Percentiles rank a stretch among this genome's conserved stretches.
These are phyloP conservation scores for Malus asiatica DNA, from an alignment of 306 rosid genomes.

Conservation along the genomic window DNA sequence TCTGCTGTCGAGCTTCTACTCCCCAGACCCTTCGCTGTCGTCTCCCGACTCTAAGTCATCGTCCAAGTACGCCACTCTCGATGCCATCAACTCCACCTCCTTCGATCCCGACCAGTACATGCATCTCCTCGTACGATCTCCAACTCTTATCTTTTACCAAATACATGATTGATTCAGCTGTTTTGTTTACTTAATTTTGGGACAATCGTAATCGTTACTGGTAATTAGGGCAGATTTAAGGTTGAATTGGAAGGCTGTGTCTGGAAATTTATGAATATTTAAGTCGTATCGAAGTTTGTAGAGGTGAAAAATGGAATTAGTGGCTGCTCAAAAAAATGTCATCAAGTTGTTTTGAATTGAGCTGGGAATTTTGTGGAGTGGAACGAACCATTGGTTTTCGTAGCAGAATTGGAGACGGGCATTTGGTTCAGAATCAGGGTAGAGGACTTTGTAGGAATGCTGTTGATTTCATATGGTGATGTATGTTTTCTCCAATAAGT, in stretches of 20 bases:
- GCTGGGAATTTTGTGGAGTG: not conserved
- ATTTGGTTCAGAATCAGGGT: not conserved
- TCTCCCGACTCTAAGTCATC: slow-evolving; percentile 27
- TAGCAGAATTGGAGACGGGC: not conserved
- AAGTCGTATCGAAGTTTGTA: not conserved
- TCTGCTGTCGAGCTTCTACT: slow-evolving; percentile 90
- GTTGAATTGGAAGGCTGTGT: not conserved
- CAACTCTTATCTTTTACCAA: not conserved
- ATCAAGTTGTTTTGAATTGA: not conserved
- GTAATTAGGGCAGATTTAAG: not conserved
- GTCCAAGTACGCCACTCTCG: slow-evolving; percentile 43
- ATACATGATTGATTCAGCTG: not conserved
- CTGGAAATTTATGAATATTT: not conserved
- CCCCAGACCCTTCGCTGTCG: slow-evolving; percentile 62
- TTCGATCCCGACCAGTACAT: slow-evolving; percentile 88
- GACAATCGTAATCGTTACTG: not conserved
- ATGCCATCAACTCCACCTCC: slow-evolving; percentile 67
- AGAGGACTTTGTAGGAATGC: not conserved
- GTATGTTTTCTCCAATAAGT: not conserved
- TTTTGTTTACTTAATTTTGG: not conserved
- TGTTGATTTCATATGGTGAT: not conserved
- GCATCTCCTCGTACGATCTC: slow-evolving; percentile 54
- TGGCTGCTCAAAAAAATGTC: not conserved
- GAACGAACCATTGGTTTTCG: not conserved
- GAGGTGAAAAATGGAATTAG: not conserved